A percentile compares a stretch with the other conserved stretches of the same genome.
Conservation (phyloP, 805 yeast species). For the Saccharomycopsis sp. region DNA sequence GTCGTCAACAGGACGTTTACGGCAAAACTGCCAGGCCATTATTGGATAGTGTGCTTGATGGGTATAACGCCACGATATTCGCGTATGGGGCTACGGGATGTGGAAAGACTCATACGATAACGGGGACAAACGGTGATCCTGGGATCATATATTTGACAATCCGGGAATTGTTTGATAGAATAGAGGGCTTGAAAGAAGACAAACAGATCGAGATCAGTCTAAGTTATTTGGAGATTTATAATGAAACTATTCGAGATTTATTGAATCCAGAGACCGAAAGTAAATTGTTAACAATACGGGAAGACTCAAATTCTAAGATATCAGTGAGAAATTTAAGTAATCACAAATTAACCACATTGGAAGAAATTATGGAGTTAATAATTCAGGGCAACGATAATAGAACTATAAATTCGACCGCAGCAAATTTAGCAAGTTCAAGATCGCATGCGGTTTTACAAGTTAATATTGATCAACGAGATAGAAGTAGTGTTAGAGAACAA, state of each 20-base stretch:
- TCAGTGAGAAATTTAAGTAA: conserved; percentile 64
- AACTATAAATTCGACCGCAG: conserved; percentile 82
- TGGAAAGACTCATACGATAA: conserved; percentile 91
- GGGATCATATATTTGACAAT: conserved; percentile 77
- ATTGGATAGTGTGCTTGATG: conserved; percentile 69
- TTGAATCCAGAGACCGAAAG: conserved; percentile 47
- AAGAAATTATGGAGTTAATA: conserved; percentile 75
- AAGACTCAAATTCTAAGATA: conserved; percentile 59
- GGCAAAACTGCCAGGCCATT: conserved; percentile 61
- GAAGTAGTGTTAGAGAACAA: conserved; percentile 54
- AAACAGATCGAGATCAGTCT: conserved; percentile 54
- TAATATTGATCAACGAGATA: conserved; percentile 52
- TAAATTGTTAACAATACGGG: conserved; percentile 55
- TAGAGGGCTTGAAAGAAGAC: conserved; percentile 49
- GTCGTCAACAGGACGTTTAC: conserved; percentile 65
- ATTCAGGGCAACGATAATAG: conserved; percentile 66
- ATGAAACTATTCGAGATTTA: conserved; percentile 80
- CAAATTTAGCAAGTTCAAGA: conserved; percentile 83
- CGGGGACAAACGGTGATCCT: conserved; percentile 66
- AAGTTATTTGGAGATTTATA: conserved; percentile 82
- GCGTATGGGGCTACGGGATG: conserved; percentile 98
- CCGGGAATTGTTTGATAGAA: conserved; percentile 61
- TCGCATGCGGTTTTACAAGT: conserved; percentile 92
- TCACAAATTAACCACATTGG: conserved; percentile 54
- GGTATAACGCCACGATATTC: conserved; percentile 84